Conservation (phyloP, 164 flowering plant genomes). For the Liquidambar formosana region DNA sequence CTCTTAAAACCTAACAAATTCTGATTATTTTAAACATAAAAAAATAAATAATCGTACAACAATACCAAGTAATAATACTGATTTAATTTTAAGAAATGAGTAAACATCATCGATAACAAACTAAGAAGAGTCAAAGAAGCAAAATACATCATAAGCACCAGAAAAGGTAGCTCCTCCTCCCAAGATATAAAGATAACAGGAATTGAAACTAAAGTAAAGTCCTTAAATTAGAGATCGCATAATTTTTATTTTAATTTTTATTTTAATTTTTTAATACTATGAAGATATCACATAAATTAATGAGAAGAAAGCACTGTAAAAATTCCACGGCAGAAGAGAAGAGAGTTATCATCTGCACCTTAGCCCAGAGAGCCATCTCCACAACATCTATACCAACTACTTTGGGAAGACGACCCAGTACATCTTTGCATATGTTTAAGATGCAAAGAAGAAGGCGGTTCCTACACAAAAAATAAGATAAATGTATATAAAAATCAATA, state of each 20-base stretch:
- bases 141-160: neutral
- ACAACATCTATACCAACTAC: constrained; percentile 98
- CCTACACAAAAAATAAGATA: constrained; percentile 42
- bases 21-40: no score
- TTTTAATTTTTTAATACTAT: no score
- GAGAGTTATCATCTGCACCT: constrained; percentile 48
- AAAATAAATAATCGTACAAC: neutral
- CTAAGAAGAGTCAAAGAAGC: neutral
- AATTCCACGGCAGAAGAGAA: constrained; percentile 4
- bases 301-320: neutral
- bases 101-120: neutral
- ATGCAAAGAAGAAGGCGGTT: constrained; percentile 84
- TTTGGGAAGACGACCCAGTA: constrained; percentile 85
- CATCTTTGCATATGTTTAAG: constrained; percentile 81
- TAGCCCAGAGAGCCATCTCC: constrained; percentile 99
- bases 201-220: neutral
- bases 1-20: no score
- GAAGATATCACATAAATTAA: neutral
- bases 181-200: neutral
- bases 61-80: neutral
- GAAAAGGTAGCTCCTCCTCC: neutral
- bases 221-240: neutral
- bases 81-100: neutral
- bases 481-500: neutral
- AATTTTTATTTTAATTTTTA: no score